Evolutionary conservation across 2,329 filamentous ascomycete species (phyloP).

Genomic region (Epichloe elymi): DNA sequence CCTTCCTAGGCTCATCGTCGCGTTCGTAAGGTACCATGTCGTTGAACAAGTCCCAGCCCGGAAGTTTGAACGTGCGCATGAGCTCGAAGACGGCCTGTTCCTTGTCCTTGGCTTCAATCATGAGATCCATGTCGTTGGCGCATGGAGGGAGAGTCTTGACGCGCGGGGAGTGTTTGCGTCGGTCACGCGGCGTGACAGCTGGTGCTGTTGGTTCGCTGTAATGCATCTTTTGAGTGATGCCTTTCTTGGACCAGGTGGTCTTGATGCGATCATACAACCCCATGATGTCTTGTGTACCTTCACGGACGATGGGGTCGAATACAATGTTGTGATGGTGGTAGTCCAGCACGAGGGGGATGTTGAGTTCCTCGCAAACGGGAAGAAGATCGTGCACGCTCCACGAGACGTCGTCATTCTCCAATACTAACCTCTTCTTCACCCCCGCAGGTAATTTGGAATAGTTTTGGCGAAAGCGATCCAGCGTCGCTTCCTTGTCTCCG

Average conservation of each 20-base stretch:
- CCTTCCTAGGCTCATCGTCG: constrained; percentile 53
- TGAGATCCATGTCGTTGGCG: constrained; percentile 74
- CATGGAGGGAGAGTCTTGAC: constrained; percentile 75
- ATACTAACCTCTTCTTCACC: constrained; percentile 68
- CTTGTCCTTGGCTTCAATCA: constrained; percentile 98
- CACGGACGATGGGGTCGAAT: constrained; percentile 62
- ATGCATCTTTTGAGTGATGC: constrained; percentile 91
- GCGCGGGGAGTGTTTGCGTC: constrained; percentile 74
- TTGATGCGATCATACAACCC: constrained; percentile 61
- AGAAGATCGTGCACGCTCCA: constrained; percentile 89
- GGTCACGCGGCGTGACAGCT: constrained; percentile 63
- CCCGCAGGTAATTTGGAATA: constrained; percentile 53
- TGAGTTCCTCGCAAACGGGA: constrained; percentile 83
- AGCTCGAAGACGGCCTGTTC: constrained; percentile 92
- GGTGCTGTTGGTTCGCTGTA: constrained; percentile 60
- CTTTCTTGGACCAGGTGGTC: constrained; percentile 72
- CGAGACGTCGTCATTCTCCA: constrained; percentile 89
- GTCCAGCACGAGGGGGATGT: constrained; percentile 78
- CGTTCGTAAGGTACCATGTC: constrained; percentile 67
- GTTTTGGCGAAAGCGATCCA: constrained; percentile 65
- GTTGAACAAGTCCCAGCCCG: constrained; percentile 63
- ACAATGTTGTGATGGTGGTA: constrained; percentile 94
- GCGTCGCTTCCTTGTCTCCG: constrained; percentile 69
- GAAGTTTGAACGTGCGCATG: constrained; percentile 77
- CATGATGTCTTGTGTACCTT: constrained; percentile 75